A percentile compares a stretch with the other conserved stretches of the same genome.
Evolutionary conservation across 495 filamentous ascomycete species (phyloP).

Genomic region (Penicillium arizonense): DNA sequence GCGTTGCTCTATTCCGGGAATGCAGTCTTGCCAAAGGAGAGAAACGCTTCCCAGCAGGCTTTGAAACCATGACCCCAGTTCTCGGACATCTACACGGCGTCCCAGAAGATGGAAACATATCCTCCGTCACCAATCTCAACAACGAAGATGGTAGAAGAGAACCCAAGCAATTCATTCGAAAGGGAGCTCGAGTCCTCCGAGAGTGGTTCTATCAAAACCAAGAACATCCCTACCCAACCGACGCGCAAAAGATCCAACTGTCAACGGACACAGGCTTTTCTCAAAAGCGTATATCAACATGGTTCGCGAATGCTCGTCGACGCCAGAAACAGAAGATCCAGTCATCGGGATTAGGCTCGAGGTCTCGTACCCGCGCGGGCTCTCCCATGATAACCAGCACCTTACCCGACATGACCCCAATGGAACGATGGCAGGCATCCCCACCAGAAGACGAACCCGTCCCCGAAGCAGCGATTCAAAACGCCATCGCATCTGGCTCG

Average conservation of each 20-base stretch:
- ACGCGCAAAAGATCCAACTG: constrained; percentile 31
- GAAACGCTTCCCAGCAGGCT: constrained; percentile 42
- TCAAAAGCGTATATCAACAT: constrained; percentile 34
- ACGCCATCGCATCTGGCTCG: constrained; percentile 51
- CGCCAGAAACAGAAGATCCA: constrained; percentile 49
- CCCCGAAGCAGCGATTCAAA: constrained; percentile 30
- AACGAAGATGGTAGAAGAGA: constrained; percentile 24
- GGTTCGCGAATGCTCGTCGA: constrained; percentile 44
- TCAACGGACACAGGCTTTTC: constrained; percentile 37
- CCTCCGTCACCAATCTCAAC: background rate
- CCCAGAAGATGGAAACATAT: constrained; percentile 29
- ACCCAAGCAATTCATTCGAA: constrained; percentile 59
- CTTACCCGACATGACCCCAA: constrained; percentile 59
- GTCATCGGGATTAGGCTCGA: constrained; percentile 52
- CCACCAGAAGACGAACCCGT: constrained; percentile 69
- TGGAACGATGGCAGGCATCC: constrained; percentile 78
- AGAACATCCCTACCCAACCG: constrained; percentile 45
- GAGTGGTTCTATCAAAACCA: constrained; percentile 42
- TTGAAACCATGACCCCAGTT: constrained; percentile 46
- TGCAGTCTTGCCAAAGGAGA: constrained; percentile 62
- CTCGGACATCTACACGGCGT: constrained; percentile 41
- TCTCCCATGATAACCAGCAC: constrained; percentile 40
- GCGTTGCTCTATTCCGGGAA: constrained; percentile 68
- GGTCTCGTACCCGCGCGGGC: constrained; percentile 30
- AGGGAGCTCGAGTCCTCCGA: constrained; percentile 46